A percentile compares a stretch with the other conserved stretches of the same genome.
Conservation (phyloP, 2,329 filamentous ascomycete genomes). For the Paraphaeosphaeria sporulosa region DNA sequence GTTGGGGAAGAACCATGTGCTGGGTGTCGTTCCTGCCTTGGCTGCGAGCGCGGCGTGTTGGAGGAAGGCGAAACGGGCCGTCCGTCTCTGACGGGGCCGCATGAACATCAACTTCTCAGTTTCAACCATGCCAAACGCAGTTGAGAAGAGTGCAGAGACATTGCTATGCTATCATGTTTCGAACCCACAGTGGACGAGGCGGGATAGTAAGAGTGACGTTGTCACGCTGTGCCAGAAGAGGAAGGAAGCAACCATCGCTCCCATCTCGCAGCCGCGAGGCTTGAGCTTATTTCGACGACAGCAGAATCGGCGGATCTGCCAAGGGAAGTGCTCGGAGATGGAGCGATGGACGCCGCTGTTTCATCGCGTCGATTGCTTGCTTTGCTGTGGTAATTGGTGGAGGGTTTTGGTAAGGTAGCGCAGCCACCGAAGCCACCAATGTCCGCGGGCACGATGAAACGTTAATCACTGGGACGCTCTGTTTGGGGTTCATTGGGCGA, state of each 20-base stretch:
- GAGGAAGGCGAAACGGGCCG: neutral
- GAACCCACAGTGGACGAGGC: neutral
- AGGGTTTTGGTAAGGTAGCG: neutral
- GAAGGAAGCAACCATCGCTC: conserved; percentile 12
- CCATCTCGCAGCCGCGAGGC: conserved; percentile 8
- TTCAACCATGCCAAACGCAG: neutral
- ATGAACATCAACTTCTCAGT: neutral
- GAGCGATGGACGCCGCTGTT: conserved; percentile 10
- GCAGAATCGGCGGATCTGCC: neutral
- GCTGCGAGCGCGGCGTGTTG: neutral
- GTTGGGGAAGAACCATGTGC: neutral
- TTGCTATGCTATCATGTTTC: neutral
- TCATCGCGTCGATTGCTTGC: neutral
- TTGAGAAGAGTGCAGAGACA: neutral
- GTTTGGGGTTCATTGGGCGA: conserved; percentile 6
- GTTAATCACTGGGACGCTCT: neutral
- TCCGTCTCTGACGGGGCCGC: neutral
- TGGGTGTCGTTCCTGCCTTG: conserved; percentile 2
- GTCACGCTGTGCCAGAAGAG: conserved; percentile 17
- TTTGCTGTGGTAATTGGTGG: conserved; percentile 9
- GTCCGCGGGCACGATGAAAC: conserved; percentile 10
- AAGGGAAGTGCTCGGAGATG: conserved; percentile 3
- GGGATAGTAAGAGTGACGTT: neutral
- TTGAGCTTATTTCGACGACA: conserved; percentile 21
- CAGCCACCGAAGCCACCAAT: neutral